Evolutionary conservation across 2,329 filamentous ascomycete genomes (phyloP), one percentile per base, ranked within the genome.

Genomic region (Fusarium sp.): DNA sequence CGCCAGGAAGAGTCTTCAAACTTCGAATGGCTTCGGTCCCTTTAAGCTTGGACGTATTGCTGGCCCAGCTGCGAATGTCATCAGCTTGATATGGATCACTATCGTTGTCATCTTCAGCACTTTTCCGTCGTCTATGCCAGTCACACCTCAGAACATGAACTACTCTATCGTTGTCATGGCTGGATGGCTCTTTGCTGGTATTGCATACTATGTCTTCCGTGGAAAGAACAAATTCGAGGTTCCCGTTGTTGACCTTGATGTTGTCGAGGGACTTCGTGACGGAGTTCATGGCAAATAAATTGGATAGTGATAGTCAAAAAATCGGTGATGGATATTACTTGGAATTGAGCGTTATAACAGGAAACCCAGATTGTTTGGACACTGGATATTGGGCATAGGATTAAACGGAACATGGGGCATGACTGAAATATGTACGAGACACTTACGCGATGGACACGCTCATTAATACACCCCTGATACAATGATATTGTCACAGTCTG

Each of bases 61-160:
- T 18, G 84, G 84, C 2, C 62, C 75, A 0, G 61, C 78, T 3
- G 52, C 82, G 42, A 87, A 87, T 33, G n/a, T 80, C 1, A 59
- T 86, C 11, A 80, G 83, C 1, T 75, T 84, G 20, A 60, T 80
- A 4, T 88, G 85, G 84, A 80, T 86, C 25, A 46, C 80, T 0
- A 65, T 87, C 11, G 83, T 83, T 0, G 81, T 84, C 39, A 65
- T 86, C 3, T 84, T 87, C 44, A 84, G 84, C 70, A 84, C 80
- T 1, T 85, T 87, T 39, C 85, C 84, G 2, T 79, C 78, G 3
- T 61, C 74, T 0, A 77, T 83, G 73, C 85, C 84, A 0, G 82
- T 84, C 0, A 83, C 81, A 2, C 62, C 80, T 0, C 77, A 82
- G 39, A 84, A 81, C 20, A 86, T 87, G 83, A 87, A 86, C 46